Base-by-base conservation (phyloP, 139 green algal species). In the Monoraphidium neglectum region DNA sequence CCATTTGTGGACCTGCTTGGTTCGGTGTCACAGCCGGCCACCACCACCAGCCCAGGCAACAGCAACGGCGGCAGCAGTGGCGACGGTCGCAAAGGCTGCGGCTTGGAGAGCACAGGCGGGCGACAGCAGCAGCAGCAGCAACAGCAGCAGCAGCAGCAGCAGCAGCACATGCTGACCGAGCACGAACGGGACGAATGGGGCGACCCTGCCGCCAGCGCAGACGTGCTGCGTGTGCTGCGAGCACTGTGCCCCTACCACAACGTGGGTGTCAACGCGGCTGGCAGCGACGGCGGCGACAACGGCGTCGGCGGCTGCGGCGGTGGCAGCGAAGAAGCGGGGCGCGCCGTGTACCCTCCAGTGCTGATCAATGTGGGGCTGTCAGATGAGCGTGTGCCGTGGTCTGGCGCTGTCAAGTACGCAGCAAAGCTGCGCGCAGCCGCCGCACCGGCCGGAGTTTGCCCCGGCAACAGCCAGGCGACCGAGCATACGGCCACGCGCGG, bases 171-270 rank as follows among this genome's bases (percentile, higher is more conserved):
- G 33, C 69, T 91, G 57, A 80, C 71, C n/a, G 77, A 74, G 46
- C 87, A 91, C 69, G 90, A 94, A 77, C 80, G 75, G 28, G 87
- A 87, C 26, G 90, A 94, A 70, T 94, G 90, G 90, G 88, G 90
- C 2, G 51, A 92, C 49, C 77, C 82, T 2, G 59, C 8, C 3
- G 72, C 80, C n/a, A n/a, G 73, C 36, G 67, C 61, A 2, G 36
- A 62, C 57, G 76, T 77, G 13, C 67, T 72, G 66, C 71, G 77
- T 28, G 61, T 82, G 24, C n/a, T 88, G 21, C 0, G 5, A 15
- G 18, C 21, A n/a, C n/a, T 87, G 40, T 92, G 86, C 60, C 80
- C 81, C 13, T 90, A 92, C 71, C 49, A 62, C 54, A 80, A 79
- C 51, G 30, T 84, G n/a, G n/a, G n/a, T 40, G 33, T 15, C 26